Base-by-base conservation (phyloP, 768 basidiomycete species). In the Steccherinum ochraceum region DNA sequence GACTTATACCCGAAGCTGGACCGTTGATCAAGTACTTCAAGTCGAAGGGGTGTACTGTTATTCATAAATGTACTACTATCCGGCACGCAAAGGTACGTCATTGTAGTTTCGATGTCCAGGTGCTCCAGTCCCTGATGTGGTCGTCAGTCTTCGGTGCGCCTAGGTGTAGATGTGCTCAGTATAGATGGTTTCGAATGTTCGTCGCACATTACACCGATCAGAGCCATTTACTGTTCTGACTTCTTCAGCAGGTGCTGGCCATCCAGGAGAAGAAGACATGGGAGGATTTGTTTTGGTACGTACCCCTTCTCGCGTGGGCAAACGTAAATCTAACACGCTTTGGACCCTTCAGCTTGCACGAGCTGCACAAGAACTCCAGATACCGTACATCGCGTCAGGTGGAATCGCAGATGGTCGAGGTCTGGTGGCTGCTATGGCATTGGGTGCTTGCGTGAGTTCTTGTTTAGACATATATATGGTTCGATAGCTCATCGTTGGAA, bases 181-280 rank as follows among this genome's bases (percentile, higher is more conserved):
- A 93, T 94, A 24, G 93, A 94, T 52, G 91, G 93, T 0, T 89
- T 94, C 54, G 92, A 94, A 74, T 94, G 91, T 89, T 53, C 40
- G 78, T 52, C n/a, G n/a, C n/a, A n/a, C n/a, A n/a, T 50, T 49
- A 23, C 25, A 21, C 21, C 30, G 21, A 43, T 43, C 11, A 45
- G 3, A 18, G 12, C n/a, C 35, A 45, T 20, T n/a, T 49, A 48
- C 40, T 46, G 47, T 41, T 54, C 55, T 59, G 53, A 51, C 40
- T 57, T 41, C 30, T 7, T 56, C 1, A 12, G n/a, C 60, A 92
- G 89, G 90, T 62, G 93, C 92, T 24, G 93, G 93, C 21, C 91
- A 93, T 66, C 92, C 92, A 16, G 94, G 94, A 54, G 94, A 96
- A 62, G 89, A 95, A 40, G 94, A 96, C 62, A 87, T 96, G 20